Percentiles rank a stretch among this genome's conserved stretches.
These are phyloP conservation scores for Panaeolus papilionaceus DNA, from an alignment of 768 basidiomycete genomes.

Conservation along the genomic window DNA sequence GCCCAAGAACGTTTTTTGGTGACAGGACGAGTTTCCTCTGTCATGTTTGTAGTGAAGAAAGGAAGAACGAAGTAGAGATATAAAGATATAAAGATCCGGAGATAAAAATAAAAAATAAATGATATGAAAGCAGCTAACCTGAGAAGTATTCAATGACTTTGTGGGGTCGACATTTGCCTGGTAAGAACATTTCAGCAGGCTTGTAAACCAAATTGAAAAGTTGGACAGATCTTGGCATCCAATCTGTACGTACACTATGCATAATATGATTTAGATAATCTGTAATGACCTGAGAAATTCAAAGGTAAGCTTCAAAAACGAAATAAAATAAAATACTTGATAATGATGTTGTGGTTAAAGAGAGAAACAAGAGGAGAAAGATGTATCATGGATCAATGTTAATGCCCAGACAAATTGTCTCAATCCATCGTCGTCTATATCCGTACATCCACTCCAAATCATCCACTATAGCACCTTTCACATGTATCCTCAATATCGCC, in stretches of 20 bases:
- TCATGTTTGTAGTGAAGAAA: slow-evolving; percentile 30
- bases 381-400: neutral
- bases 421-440: neutral
- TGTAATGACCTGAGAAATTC: neutral
- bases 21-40: slow-evolving; percentile 25
- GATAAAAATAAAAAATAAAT: slow-evolving; percentile 25
- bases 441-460: neutral
- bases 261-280: slow-evolving; percentile 18
- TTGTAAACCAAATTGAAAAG: slow-evolving; percentile 4
- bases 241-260: slow-evolving; percentile 31
- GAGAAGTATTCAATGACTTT: slow-evolving; percentile 20
- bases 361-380: slow-evolving; percentile 4
- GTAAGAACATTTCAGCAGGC: neutral
- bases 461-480: neutral
- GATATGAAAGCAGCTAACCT: slow-evolving; percentile 29
- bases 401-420: neutral
- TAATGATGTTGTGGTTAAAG: neutral
- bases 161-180: slow-evolving; percentile 25
- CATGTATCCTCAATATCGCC: slow-evolving; percentile 4
- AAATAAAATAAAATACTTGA: neutral
- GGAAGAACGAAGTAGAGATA: slow-evolving; percentile 10
- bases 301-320: neutral
- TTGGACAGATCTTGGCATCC: slow-evolving; percentile 30
- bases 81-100: slow-evolving; percentile 16
- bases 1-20: slow-evolving; percentile 44